Evolutionary conservation across 176 grass and related monocot genomes (phyloP).

Genomic region (Chrysopogon serrulatus): DNA sequence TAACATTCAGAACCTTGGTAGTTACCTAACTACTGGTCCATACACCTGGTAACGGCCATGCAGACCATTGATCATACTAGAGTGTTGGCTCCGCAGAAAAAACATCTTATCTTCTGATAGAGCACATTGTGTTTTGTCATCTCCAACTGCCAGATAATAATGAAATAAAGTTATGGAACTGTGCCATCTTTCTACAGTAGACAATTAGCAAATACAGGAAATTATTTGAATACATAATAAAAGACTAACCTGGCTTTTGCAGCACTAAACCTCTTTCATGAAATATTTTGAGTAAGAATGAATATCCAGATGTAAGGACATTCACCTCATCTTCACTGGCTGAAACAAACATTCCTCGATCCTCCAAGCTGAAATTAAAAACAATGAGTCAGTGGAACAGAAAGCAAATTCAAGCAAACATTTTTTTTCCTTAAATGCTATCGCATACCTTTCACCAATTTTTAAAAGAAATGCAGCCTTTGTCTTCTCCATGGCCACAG

Average conservation of each 20-base stretch:
- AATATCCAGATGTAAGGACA: slow-evolving; percentile 85
- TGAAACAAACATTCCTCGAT: slow-evolving; percentile 58
- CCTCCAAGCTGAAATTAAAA: slow-evolving; percentile 63
- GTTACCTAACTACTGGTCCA: slow-evolving; percentile 84
- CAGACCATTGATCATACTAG: slow-evolving; percentile 99
- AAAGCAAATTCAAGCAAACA: slow-evolving; percentile 14
- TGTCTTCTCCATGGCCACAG: slow-evolving; percentile 80
- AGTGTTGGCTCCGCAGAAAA: slow-evolving; percentile 82
- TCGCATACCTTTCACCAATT: slow-evolving; percentile 87
- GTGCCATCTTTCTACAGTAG: neutral
- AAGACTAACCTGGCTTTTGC: slow-evolving; percentile 64
- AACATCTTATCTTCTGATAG: slow-evolving; percentile 69
- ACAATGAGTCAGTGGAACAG: slow-evolving; percentile 5
- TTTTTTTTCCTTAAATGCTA: slow-evolving; percentile 10
- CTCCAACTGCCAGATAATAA: slow-evolving; percentile 49
- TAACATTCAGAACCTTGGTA: neutral
- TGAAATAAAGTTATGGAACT: slow-evolving; percentile 21
- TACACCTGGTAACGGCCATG: slow-evolving; percentile 79
- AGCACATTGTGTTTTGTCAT: slow-evolving; percentile 37
- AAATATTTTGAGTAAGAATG: slow-evolving; percentile 86
- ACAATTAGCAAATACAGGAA: neutral
- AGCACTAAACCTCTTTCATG: slow-evolving; percentile 69
- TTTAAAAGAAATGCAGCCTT: slow-evolving; percentile 92
- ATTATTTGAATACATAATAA: neutral
- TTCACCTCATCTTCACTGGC: slow-evolving; percentile 88